These are phyloP conservation scores for Tubosaeta sp. DNA, from an alignment of 768 basidiomycete species.

Conservation along the genomic window DNA sequence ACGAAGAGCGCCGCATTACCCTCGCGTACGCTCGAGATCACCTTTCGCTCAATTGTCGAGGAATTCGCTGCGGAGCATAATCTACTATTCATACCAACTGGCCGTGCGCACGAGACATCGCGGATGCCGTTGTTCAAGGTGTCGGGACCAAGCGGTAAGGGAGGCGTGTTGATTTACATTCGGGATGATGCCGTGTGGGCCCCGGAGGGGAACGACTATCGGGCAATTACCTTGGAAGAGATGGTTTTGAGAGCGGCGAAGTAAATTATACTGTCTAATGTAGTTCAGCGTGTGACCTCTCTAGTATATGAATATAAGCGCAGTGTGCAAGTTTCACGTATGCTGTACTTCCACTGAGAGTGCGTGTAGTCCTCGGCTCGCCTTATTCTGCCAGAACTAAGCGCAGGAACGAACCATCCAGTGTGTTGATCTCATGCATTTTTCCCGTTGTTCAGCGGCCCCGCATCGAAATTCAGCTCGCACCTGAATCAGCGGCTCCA, in stretches of 20 bases:
- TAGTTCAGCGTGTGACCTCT: not conserved
- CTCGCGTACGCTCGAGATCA: constrained; percentile 71
- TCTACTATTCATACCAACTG: constrained; percentile 84
- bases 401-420: no score
- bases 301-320: no score
- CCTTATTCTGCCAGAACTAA: no score
- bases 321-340: no score
- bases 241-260: constrained; percentile 70
- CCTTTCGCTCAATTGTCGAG: constrained; percentile 91
- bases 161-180: constrained; percentile 86
- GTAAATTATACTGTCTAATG: constrained; percentile 3
- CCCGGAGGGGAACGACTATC: constrained; percentile 57
- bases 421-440: no score
- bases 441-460: no score
- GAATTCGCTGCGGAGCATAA: constrained; percentile 83
- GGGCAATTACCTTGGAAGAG: constrained; percentile 80
- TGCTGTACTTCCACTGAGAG: no score
- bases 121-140: constrained; percentile 89
- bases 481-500: not conserved
- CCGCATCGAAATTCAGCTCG: no score
- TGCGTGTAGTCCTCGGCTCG: no score
- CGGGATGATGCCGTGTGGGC: constrained; percentile 94
- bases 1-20: constrained; percentile 37
- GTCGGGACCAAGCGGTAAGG: constrained; percentile 77
- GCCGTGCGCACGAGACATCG: constrained; percentile 76